Evolutionary conservation across 2,329 filamentous ascomycete genomes (phyloP).

Genomic region (Leptographium flavum): DNA sequence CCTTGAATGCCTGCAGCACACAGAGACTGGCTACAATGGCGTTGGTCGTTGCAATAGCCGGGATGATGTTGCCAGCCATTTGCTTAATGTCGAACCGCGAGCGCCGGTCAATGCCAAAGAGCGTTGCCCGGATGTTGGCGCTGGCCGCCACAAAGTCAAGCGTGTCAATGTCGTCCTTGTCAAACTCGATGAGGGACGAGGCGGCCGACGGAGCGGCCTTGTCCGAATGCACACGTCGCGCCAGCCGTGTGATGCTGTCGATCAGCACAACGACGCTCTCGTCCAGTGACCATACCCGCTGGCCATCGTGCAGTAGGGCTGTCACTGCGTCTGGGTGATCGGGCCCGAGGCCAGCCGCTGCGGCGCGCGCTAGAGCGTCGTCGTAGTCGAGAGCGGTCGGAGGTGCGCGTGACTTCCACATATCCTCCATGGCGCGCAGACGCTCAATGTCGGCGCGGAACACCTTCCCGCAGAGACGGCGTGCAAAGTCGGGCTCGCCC

Average conservation of each 20-base stretch:
- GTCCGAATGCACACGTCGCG: conserved; percentile 50
- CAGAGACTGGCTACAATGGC: conserved; percentile 89
- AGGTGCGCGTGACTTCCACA: conserved; percentile 77
- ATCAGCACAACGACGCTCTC: conserved; percentile 81
- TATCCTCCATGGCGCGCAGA: conserved; percentile 75
- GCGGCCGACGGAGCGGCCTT: conserved; percentile 24
- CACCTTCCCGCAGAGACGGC: conserved; percentile 83
- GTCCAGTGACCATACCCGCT: conserved; percentile 63
- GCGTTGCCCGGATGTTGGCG: conserved; percentile 72
- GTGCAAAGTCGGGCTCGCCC: conserved; percentile 61
- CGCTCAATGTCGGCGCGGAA: conserved; percentile 75
- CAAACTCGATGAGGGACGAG: conserved; percentile 65
- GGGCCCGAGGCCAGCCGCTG: conserved; percentile 27
- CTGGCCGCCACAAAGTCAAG: conserved; percentile 86
- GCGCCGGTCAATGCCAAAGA: conserved; percentile 81
- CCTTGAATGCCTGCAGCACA: conserved; percentile 84
- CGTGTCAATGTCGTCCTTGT: conserved; percentile 93
- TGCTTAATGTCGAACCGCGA: conserved; percentile 97
- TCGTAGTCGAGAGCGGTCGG: conserved; percentile 63
- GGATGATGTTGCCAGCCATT: conserved; percentile 99
- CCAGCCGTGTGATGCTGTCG: conserved; percentile 67
- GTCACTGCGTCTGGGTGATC: conserved; percentile 21
- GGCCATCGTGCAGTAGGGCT: conserved; percentile 48
- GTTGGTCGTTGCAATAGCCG: conserved; percentile 94
- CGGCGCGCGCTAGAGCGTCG: conserved; percentile 29